These are phyloP conservation scores for Hemisphaericaspora xylanilytica DNA, from an alignment of 1,139 yeast species.

Conservation along the genomic window DNA sequence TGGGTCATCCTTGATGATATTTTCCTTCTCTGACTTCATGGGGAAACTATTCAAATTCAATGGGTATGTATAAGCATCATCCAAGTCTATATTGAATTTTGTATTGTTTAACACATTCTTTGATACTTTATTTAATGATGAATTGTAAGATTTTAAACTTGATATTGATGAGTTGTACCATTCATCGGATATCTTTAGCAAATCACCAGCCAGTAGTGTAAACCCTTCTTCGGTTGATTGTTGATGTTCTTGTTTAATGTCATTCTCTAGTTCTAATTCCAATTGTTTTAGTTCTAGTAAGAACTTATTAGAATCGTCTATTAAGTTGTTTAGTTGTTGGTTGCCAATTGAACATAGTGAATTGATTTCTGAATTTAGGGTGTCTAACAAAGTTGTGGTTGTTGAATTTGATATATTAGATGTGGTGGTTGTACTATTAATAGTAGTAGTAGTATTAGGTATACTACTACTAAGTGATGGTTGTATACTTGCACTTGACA, in stretches of 20 bases:
- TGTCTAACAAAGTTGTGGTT: constrained; percentile 32
- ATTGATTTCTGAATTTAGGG: constrained; percentile 28
- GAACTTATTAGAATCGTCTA: constrained; percentile 25
- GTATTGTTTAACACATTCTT: constrained; percentile 35
- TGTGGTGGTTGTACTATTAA: constrained; percentile 12
- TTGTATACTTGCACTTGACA: not conserved
- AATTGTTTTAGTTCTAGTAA: constrained; percentile 26
- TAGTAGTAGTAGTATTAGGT: not conserved
- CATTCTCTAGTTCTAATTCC: constrained; percentile 25
- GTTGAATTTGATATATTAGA: too few relatives aligned
- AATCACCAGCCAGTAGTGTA: not conserved
- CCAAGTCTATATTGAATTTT: constrained; percentile 27
- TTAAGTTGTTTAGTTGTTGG: constrained; percentile 19
- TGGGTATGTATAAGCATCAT: constrained; percentile 46
- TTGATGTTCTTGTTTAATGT: constrained; percentile 9
- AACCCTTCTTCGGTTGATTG: not conserved
- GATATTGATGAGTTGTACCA: constrained; percentile 42
- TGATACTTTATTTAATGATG: constrained; percentile 35
- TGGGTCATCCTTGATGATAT: constrained; percentile 11
- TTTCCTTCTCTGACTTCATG: constrained; percentile 12
- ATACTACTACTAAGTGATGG: not conserved
- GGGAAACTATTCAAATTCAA: constrained; percentile 35
- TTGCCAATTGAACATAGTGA: constrained; percentile 25
- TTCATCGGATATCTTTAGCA: constrained; percentile 13
- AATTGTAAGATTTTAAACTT: constrained; percentile 36